A percentile compares a stretch with the other conserved stretches of the same genome.
Evolutionary conservation across 352 stramenopile species (phyloP).

Genomic region (Globisporangium emineosum): DNA sequence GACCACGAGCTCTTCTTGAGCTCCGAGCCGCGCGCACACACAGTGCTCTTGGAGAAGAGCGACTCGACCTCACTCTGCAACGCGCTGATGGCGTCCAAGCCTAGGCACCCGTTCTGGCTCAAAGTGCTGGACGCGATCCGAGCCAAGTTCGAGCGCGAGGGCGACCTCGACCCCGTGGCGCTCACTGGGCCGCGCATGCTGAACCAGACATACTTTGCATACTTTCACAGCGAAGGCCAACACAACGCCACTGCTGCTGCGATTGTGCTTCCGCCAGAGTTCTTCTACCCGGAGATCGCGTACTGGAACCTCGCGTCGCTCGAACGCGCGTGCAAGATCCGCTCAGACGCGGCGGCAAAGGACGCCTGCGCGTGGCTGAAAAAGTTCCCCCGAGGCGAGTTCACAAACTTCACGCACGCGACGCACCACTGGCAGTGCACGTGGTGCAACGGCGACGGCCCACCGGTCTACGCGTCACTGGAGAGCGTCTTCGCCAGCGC

Average conservation of each 20-base stretch:
- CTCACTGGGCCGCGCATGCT: conserved; percentile 51
- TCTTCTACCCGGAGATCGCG: conserved; percentile 54
- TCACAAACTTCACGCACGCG: conserved; percentile 40
- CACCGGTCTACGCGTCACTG: conserved; percentile 26
- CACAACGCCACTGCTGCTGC: conserved; percentile 13
- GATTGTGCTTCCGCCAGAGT: conserved; percentile 34
- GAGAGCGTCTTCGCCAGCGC: conserved; percentile 21
- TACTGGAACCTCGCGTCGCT: conserved; percentile 49
- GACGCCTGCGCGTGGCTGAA: conserved; percentile 39
- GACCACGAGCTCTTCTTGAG: conserved; percentile 39
- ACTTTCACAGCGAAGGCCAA: background rate
- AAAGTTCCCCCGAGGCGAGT: conserved; percentile 38
- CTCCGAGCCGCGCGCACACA: conserved; percentile 40
- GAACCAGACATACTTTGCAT: conserved; percentile 34
- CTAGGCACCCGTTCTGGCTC: conserved; percentile 50
- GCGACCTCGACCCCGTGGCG: conserved; percentile 27
- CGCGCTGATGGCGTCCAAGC: conserved; percentile 48
- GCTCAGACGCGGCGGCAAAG: conserved; percentile 19
- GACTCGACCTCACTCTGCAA: conserved; percentile 40
- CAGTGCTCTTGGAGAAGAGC: conserved; percentile 42
- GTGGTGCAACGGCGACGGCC: conserved; percentile 39
- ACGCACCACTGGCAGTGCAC: conserved; percentile 62
- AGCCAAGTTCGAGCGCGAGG: conserved; percentile 30
- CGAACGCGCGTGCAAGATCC: conserved; percentile 22
- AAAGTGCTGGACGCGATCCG: conserved; percentile 45